Evolutionary conservation across 192 early-diverging fungal species (phyloP), one percentile per base, ranked within the genome.

Genomic region (Linderina pennispora): DNA sequence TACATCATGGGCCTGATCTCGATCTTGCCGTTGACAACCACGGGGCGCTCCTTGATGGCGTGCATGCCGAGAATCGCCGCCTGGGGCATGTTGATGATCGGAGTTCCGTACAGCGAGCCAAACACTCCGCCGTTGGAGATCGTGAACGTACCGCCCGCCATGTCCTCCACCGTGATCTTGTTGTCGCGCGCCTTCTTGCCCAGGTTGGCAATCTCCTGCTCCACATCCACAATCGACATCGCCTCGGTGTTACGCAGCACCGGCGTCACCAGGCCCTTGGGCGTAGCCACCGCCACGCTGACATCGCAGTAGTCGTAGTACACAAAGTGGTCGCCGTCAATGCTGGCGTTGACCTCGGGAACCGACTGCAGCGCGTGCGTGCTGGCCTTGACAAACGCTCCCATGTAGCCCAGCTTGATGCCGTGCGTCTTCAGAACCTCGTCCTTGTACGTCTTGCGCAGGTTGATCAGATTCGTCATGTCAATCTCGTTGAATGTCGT

Each of bases 401-500:
- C 89, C 94, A 99, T 97, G 80, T 92, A 99, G 20, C 96, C 96
- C 40, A 99, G 81, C 78, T 95, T 95, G 50, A 99, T 81, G 45
- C 87, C 87, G 71, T 97, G 86, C 63, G 93, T 87, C 76, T 97
- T 94, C 48, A 91, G 53, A 32, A 97, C 87, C 15, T 76, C 72
- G 72, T 94, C 96, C 82, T 97, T 97, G 84, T 96, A 97, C 61
- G 80, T 81, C 46, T 80, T 78, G 50, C 96, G 91, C 51, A 99
- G 74, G 18, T 88, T 80, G 45, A 99, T 93, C 36, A 99, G 65
- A 71, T 87, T 88, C 63, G 81, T 86, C 96, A 99, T 99, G 65
- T 99, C 96, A 23, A 99, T 81, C 78, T 99, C 96, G 77, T 99
- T 99, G 76, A 99, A 99, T 25, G 96, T 99, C 16, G 96, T 99